Evolutionary conservation across 768 basidiomycete genomes (phyloP).

Genomic region (Amanita pallidorosea): DNA sequence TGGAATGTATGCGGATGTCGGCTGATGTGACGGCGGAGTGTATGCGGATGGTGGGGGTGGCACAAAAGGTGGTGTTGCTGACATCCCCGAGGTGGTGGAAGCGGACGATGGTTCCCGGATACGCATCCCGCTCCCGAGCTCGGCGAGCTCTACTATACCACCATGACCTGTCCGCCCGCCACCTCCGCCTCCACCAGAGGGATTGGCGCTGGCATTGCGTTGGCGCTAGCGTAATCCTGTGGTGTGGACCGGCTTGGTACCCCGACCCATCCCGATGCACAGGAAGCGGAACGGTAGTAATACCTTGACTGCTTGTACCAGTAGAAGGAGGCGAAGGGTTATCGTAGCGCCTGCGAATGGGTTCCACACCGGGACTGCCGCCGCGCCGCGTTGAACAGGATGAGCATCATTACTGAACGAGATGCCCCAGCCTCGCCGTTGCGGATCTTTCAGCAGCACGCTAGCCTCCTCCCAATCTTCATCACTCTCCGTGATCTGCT

Average conservation of each 20-base stretch:
- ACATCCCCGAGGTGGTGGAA: not conserved
- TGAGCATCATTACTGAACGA: not conserved
- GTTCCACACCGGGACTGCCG: not conserved
- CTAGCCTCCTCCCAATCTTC: not conserved
- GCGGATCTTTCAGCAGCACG: not conserved
- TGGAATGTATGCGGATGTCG: not conserved
- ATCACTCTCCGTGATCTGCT: not conserved
- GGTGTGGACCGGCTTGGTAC: not conserved
- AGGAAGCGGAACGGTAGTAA: not conserved
- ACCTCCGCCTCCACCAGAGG: not conserved
- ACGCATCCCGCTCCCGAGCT: not conserved
- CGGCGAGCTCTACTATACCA: not conserved
- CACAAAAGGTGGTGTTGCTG: not conserved
- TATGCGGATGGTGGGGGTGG: not conserved
- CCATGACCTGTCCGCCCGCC: not conserved
- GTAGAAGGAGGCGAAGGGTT: not conserved
- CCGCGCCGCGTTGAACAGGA: not conserved
- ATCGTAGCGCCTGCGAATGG: too few relatives aligned
- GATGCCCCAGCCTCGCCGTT: not conserved
- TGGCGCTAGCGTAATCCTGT: not conserved
- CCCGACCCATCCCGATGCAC: not conserved
- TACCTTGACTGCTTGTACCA: not conserved
- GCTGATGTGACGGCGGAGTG: not conserved
- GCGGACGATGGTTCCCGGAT: not conserved
- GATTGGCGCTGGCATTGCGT: too few relatives aligned